Percentiles rank a stretch among this genome's conserved stretches.
These are phyloP conservation scores for Cladorrhinum sp. DNA, from an alignment of 2,329 filamentous ascomycete genomes.

Conservation along the genomic window DNA sequence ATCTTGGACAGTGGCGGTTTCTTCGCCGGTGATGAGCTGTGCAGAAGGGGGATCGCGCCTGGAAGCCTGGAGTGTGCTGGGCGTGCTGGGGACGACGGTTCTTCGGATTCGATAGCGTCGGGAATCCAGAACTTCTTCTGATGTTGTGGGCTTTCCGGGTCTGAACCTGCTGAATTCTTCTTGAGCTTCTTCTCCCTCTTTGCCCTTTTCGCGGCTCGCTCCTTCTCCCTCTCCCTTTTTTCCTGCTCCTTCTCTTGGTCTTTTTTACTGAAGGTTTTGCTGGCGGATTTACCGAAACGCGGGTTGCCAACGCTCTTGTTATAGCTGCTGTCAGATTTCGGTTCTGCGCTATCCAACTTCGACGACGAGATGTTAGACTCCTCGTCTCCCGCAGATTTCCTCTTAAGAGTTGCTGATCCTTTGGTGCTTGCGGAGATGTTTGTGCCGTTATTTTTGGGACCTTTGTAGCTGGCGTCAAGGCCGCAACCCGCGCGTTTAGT, in stretches of 20 bases:
- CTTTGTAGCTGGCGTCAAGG: not conserved
- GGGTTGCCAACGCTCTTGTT: not conserved
- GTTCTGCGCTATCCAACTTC: too few relatives aligned
- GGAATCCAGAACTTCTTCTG: not conserved
- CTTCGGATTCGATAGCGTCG: not conserved
- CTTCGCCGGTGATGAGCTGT: not conserved
- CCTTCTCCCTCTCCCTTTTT: not conserved
- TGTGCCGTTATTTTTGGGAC: not conserved
- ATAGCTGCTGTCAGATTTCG: not conserved
- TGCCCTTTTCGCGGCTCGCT: not conserved
- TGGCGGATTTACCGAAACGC: not conserved
- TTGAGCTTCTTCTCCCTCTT: not conserved
- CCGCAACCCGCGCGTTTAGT: not conserved
- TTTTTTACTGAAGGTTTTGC: not conserved
- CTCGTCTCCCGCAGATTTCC: not conserved
- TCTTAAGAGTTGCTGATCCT: not conserved
- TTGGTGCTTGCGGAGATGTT: not conserved
- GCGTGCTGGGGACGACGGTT: not conserved
- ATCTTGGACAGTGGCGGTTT: not conserved
- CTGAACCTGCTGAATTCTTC: not conserved
- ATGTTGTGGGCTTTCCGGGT: not conserved
- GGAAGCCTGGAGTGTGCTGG: not conserved
- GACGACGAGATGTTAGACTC: not conserved
- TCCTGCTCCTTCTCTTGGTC: not conserved
- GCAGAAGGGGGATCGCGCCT: not conserved